Percentiles rank a stretch among this genome's conserved stretches.
phyloP scores from a whole-genome alignment of 225 moss, liverwort and hornwort genomes.

The Marchantia paleacea region DNA sequence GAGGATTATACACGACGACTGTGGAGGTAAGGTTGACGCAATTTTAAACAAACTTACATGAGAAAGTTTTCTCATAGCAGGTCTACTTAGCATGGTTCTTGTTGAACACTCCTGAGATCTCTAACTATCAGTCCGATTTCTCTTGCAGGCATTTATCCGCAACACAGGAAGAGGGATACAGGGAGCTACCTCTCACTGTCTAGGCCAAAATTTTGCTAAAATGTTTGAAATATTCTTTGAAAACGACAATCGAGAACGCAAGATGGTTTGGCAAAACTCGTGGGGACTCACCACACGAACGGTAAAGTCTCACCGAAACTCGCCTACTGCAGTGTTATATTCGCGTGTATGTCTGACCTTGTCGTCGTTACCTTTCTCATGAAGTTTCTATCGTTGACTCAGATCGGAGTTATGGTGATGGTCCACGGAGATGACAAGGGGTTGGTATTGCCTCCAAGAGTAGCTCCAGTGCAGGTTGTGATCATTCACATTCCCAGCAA shows the following conservation, averaged over 20 bases:
- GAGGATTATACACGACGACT: slow-evolving; percentile 86
- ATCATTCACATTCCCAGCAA: slow-evolving; percentile 77
- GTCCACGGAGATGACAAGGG: slow-evolving; percentile 94
- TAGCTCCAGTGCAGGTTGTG: slow-evolving; percentile 85
- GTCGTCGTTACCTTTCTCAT: background rate
- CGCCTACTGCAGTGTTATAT: background rate
- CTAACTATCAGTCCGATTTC: background rate
- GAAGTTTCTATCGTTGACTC: background rate
- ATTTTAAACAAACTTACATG: background rate
- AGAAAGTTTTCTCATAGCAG: too few relatives aligned
- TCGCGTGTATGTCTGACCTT: background rate
- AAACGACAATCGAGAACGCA: slow-evolving; percentile 62
- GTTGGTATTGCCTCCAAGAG: slow-evolving; percentile 79
- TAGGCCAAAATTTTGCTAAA: slow-evolving; percentile 95
- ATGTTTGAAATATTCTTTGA: slow-evolving; percentile 87
- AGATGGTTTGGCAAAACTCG: slow-evolving; percentile 97
- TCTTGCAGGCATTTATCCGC: slow-evolving; percentile 66
- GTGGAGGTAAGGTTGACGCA: slow-evolving; percentile 56
- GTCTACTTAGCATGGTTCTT: too few relatives aligned
- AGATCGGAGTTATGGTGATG: slow-evolving; percentile 99
- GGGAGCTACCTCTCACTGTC: slow-evolving; percentile 84
- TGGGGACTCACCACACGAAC: slow-evolving; percentile 97
- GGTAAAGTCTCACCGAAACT: slow-evolving; percentile 33
- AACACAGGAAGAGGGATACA: slow-evolving; percentile 89
- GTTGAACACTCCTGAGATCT: too few relatives aligned